Evolutionary conservation across 1,284 basidiomycete species (phyloP), one percentile per base, ranked within the genome.

Genomic region (Trichosporon coremiiforme): DNA sequence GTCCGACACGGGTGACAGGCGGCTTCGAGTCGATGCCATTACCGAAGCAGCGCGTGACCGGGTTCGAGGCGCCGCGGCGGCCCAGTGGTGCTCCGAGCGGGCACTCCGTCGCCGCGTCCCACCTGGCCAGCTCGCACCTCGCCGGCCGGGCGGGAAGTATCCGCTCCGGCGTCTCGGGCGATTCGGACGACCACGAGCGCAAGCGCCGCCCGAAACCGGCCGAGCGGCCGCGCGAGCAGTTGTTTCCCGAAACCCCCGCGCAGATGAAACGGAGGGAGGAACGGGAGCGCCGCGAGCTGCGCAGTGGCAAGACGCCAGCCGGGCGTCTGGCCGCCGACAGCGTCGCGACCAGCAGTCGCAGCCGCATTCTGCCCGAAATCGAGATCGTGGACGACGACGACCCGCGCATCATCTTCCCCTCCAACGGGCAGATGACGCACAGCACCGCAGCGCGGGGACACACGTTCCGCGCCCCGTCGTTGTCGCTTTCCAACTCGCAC

Each of bases 311-410:
- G 2, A 68, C 72, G 4, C 29, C 67, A 2, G 60, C 68, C 2
- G 65, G 68, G 29, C 9, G 36, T 5, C 38, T 70, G 2, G 60
- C 68, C 0, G 63, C 25, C 7, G 68, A 67, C 63, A 55, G 20
- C 1, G 65, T 70, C 4, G 65, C 66, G 8, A 45, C 65, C 20
- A 65, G 64, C 35, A 72, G 71, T 9, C 70, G 74, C 10, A 75
- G 73, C 22, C 69, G 80, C 12, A 72, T 79, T 13, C 69, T 82
- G 35, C 81, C 81, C 31, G 80, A 81, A 64, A 83, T 83, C 55
- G 78, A 82, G 70, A 82, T 83, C 63, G 78, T 83, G 38, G 80
- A 77, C 67, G 81, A 74, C 73, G 81, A 82, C 67, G 81, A 82
- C 74, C 81, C 81, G 10, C 73, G 81, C 13, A 77, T 82, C 65